Percentiles rank a stretch among this genome's conserved stretches.
Conservation (phyloP, 75 land plant species). For the Picea glauca region DNA sequence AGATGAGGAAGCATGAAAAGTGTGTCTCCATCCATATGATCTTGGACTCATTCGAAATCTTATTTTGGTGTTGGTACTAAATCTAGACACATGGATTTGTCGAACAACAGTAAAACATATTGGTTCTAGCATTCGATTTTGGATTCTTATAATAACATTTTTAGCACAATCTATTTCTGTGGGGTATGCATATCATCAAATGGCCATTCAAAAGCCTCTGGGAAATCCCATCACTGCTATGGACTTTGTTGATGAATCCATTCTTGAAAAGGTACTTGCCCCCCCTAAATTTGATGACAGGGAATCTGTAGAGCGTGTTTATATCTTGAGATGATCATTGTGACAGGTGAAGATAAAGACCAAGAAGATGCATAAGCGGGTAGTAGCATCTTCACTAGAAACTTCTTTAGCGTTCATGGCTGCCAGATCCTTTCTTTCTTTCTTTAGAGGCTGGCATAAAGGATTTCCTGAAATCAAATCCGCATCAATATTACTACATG, state of each 20-base stretch:
- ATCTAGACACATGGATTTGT: conserved; percentile 65
- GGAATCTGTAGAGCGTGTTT: too few relatives aligned
- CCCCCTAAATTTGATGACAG: too few relatives aligned
- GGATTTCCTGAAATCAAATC: too few relatives aligned
- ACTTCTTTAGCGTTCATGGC: conserved; percentile 29
- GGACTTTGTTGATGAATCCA: neutral
- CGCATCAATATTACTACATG: too few relatives aligned
- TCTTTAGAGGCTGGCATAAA: neutral
- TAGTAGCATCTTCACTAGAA: conserved; percentile 12
- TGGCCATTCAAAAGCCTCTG: neutral
- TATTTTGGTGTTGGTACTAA: conserved; percentile 90
- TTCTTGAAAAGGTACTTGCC: too few relatives aligned
- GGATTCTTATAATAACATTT: neutral
- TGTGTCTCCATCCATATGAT: too few relatives aligned
- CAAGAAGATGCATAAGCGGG: conserved; percentile 8
- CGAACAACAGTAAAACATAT: conserved; percentile 61
- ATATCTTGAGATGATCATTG: too few relatives aligned
- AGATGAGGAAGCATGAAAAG: too few relatives aligned
- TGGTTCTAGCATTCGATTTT: conserved; percentile 67
- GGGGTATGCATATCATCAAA: neutral
- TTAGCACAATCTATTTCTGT: neutral
- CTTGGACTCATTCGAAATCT: too few relatives aligned
- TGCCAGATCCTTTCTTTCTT: neutral
- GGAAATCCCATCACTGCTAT: neutral
- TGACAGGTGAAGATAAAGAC: neutral